These are phyloP conservation scores for Trichosporon sp. DNA, from an alignment of 1,284 basidiomycete genomes.

Conservation along the genomic window DNA sequence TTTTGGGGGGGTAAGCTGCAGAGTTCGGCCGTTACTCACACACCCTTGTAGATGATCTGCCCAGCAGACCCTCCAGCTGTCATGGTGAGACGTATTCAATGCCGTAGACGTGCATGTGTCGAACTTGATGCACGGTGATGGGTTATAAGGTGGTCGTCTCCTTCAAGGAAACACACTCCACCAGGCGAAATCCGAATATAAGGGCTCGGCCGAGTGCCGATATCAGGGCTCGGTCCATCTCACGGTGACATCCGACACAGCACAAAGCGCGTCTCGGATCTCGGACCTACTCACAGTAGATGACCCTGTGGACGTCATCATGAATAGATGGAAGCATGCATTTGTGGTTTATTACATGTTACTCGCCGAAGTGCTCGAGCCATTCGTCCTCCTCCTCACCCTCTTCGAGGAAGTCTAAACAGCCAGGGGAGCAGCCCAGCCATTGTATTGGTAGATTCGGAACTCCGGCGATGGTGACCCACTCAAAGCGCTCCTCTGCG, in stretches of 20 bases:
- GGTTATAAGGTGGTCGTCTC: neutral
- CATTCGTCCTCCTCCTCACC: constrained; percentile 29
- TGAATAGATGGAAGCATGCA: neutral
- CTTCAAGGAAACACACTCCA: neutral
- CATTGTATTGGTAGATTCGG: constrained; percentile 40
- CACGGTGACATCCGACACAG: neutral
- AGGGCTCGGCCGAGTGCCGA: neutral
- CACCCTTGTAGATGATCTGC: constrained; percentile 44
- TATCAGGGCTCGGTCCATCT: neutral
- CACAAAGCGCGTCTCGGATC: neutral
- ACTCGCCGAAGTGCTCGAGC: neutral
- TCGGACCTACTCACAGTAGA: too few relatives aligned
- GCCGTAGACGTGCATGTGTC: neutral
- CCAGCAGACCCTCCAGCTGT: constrained; percentile 20
- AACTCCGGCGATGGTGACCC: constrained; percentile 32
- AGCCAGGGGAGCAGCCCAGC: constrained; percentile 46
- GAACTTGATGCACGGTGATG: neutral
- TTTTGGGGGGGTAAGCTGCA: constrained; percentile 15
- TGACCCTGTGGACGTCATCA: too few relatives aligned
- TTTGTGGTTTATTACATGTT: neutral
- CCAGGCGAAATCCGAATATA: neutral
- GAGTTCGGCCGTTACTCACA: neutral
- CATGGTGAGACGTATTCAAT: neutral
- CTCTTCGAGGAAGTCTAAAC: constrained; percentile 41
- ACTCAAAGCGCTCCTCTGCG: constrained; percentile 46